These are phyloP conservation scores for Moesziomyces globuligerus DNA, from an alignment of 1,284 basidiomycete genomes.

Conservation along the genomic window DNA sequence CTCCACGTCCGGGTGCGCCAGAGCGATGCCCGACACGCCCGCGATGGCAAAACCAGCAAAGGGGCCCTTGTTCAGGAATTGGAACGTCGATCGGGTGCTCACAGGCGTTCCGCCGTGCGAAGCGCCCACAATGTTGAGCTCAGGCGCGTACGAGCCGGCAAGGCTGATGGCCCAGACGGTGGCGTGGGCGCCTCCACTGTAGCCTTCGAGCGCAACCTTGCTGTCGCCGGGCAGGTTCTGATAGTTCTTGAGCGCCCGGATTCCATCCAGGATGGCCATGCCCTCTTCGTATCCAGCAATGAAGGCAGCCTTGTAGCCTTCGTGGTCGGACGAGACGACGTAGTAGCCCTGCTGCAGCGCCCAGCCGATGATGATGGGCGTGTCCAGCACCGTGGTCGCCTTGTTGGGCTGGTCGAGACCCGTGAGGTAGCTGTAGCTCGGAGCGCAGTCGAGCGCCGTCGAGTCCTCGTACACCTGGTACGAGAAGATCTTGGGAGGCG, in stretches of 20 bases:
- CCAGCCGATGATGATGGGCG: conserved; percentile 45
- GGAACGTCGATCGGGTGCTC: conserved; percentile 39
- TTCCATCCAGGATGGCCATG: conserved; percentile 51
- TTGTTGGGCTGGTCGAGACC: conserved; percentile 29
- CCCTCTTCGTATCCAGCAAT: conserved; percentile 56
- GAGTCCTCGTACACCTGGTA: conserved; percentile 53
- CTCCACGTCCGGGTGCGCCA: conserved; percentile 42
- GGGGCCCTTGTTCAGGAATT: conserved; percentile 37
- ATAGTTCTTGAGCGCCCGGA: conserved; percentile 45
- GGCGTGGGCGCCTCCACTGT: conserved; percentile 57
- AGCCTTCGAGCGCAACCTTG: conserved; percentile 45
- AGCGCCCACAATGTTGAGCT: conserved; percentile 57
- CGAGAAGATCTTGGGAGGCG: conserved; percentile 49
- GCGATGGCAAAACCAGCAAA: conserved; percentile 56
- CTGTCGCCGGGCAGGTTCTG: conserved; percentile 26
- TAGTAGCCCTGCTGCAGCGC: conserved; percentile 58
- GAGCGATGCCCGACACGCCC: conserved; percentile 45
- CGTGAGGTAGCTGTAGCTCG: conserved; percentile 33
- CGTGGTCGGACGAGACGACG: conserved; percentile 59
- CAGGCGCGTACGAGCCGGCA: conserved; percentile 41
- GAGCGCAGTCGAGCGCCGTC: conserved; percentile 46
- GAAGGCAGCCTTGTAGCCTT: conserved; percentile 46
- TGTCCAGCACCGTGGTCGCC: conserved; percentile 22
- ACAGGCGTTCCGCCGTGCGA: conserved; percentile 59
- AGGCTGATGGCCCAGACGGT: conserved; percentile 51